phyloP scores from a whole-genome alignment of 768 basidiomycete genomes.

The Ephemerocybe angulata region DNA sequence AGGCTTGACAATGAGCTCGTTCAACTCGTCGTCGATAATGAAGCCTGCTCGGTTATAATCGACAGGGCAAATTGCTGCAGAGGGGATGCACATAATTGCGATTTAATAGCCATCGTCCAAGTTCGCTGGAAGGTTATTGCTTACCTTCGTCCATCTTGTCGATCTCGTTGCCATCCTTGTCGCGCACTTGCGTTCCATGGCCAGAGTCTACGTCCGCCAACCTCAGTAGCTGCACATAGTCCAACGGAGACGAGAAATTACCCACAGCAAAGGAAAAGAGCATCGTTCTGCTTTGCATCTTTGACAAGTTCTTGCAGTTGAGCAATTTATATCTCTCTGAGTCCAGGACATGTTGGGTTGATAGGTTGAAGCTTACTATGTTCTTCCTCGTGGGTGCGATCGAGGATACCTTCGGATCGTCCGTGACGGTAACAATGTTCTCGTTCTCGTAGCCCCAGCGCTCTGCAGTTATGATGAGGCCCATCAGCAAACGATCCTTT shows the following conservation, averaged over 20 bases:
- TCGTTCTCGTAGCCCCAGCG: background rate
- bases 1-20: slow-evolving; percentile 72
- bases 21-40: slow-evolving; percentile 89
- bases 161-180: background rate
- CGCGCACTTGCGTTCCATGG: background rate
- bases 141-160: background rate
- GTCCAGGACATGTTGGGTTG: too few relatives aligned
- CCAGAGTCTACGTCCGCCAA: background rate
- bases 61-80: too few relatives aligned
- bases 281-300: background rate
- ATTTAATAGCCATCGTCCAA: too few relatives aligned
- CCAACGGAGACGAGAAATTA: too few relatives aligned
- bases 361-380: background rate
- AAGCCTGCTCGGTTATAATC: slow-evolving; percentile 58
- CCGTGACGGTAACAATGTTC: background rate
- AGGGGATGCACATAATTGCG: too few relatives aligned
- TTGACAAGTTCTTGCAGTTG: background rate
- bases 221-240: too few relatives aligned
- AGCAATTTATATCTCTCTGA: background rate
- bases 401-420: background rate
- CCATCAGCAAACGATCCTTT: too few relatives aligned
- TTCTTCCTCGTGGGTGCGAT: background rate
- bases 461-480: too few relatives aligned
- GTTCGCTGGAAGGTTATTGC: too few relatives aligned
- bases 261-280: background rate